Conservation (phyloP, 139 green algal genomes). For the Haematococcus sp. region DNA sequence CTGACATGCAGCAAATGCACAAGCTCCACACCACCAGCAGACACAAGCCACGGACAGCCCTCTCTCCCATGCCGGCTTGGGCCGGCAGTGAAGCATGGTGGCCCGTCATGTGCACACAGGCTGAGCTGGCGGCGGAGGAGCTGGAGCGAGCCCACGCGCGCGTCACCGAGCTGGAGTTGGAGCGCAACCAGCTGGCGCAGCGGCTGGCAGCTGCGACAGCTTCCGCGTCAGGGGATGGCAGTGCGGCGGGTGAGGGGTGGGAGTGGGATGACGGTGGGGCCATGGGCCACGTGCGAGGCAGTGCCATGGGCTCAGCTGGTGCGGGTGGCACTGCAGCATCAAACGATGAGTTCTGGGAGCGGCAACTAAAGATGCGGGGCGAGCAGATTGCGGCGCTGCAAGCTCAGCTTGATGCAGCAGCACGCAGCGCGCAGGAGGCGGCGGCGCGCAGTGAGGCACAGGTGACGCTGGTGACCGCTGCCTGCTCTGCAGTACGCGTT, state of each 20-base stretch:
- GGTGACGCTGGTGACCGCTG: background rate
- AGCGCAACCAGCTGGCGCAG: slow-evolving; percentile 14
- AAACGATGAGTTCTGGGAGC: slow-evolving; percentile 17
- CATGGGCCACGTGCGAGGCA: too few relatives aligned
- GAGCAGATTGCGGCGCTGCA: slow-evolving; percentile 19
- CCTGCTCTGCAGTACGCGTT: too few relatives aligned
- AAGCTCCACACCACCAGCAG: too few relatives aligned
- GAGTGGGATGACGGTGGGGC: background rate
- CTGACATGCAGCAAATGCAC: too few relatives aligned
- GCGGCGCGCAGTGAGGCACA: slow-evolving; percentile 13
- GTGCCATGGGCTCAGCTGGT: background rate
- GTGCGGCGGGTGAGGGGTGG: background rate
- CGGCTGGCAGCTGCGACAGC: slow-evolving; percentile 12
- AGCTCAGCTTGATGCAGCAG: slow-evolving; percentile 13
- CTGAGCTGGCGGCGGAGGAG: slow-evolving; percentile 28
- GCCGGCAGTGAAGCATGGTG: too few relatives aligned
- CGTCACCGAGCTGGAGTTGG: slow-evolving; percentile 26
- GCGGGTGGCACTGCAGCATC: background rate
- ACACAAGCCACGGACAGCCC: too few relatives aligned
- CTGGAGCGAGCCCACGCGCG: slow-evolving; percentile 26
- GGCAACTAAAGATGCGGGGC: slow-evolving; percentile 23
- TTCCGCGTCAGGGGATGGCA: background rate
- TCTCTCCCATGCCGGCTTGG: too few relatives aligned
- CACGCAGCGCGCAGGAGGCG: slow-evolving; percentile 4
- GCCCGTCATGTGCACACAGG: background rate